phyloP scores from a whole-genome alignment of 768 basidiomycete species.

The Mycena crocata region DNA sequence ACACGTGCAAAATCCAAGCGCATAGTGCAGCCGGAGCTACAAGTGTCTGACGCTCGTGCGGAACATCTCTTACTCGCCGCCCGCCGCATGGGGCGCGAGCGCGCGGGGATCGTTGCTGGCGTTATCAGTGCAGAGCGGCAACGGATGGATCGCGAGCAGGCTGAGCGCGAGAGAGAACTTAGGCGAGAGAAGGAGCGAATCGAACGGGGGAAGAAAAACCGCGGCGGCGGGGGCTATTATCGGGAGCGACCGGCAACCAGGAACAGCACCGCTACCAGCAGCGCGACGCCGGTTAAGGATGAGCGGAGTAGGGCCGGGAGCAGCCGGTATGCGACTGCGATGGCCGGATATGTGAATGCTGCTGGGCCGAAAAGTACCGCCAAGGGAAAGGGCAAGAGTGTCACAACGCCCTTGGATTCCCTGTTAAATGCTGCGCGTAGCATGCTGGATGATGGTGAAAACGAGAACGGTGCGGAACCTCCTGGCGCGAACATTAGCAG shows the following conservation, averaged over 20 bases:
- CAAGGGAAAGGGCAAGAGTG: slow-evolving; percentile 35
- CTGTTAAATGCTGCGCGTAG: slow-evolving; percentile 70
- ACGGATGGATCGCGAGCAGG: slow-evolving; percentile 47
- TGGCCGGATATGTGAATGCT: slow-evolving; percentile 19
- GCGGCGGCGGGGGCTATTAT: slow-evolving; percentile 29
- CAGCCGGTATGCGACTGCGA: slow-evolving; percentile 21
- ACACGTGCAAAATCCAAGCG: slow-evolving; percentile 34
- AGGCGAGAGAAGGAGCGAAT: slow-evolving; percentile 44
- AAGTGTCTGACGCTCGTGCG: slow-evolving; percentile 72
- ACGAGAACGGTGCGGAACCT: slow-evolving; percentile 18
- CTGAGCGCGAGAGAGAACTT: slow-evolving; percentile 44
- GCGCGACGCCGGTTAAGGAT: slow-evolving; percentile 6
- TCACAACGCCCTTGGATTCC: slow-evolving; percentile 65
- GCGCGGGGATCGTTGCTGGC: slow-evolving; percentile 68
- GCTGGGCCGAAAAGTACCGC: neutral
- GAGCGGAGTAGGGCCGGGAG: neutral
- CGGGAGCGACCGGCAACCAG: slow-evolving; percentile 8
- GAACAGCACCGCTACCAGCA: neutral
- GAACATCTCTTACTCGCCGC: slow-evolving; percentile 81
- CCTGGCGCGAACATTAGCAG: slow-evolving; percentile 19
- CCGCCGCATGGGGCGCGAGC: slow-evolving; percentile 72
- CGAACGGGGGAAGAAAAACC: slow-evolving; percentile 40
- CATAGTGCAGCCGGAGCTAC: slow-evolving; percentile 43
- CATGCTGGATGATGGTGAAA: slow-evolving; percentile 45
- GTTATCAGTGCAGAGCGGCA: slow-evolving; percentile 55